Evolutionary conservation across 441 rosid species (phyloP).

Genomic region (Rhodomyrtus psidioides): DNA sequence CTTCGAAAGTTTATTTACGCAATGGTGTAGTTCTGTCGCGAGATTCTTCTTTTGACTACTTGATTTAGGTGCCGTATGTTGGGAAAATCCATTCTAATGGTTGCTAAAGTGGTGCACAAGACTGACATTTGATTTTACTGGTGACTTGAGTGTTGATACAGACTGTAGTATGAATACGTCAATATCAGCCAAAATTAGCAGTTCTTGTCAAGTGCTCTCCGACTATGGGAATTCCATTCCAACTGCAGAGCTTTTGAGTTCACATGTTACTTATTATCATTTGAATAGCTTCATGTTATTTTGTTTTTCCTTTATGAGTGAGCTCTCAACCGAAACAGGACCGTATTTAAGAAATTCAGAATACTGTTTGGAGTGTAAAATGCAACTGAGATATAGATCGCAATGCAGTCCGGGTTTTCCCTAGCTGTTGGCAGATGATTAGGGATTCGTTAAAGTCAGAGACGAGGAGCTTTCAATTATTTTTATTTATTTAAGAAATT

Average conservation of each 20-base stretch:
- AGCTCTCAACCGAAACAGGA: neutral
- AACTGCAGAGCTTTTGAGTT: neutral
- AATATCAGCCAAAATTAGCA: neutral
- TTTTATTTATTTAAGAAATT: too few relatives aligned
- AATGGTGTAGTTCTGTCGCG: neutral
- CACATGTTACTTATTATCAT: neutral
- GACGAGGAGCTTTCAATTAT: neutral
- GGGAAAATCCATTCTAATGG: neutral
- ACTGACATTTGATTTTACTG: neutral
- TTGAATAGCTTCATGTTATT: neutral
- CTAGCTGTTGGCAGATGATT: neutral
- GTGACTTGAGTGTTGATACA: neutral
- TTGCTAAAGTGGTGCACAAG: neutral
- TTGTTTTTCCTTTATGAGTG: neutral
- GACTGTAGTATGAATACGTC: neutral
- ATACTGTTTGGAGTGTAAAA: neutral
- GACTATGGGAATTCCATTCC: neutral
- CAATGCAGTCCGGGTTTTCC: neutral
- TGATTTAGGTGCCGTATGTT: neutral
- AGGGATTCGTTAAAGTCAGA: neutral
- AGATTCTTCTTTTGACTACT: neutral
- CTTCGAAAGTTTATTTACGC: neutral
- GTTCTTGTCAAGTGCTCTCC: accelerated
- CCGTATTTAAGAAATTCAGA: neutral
- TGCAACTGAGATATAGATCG: neutral